phyloP scores from a whole-genome alignment of 176 grass and related monocot species.

The Metroxylon sagu region DNA sequence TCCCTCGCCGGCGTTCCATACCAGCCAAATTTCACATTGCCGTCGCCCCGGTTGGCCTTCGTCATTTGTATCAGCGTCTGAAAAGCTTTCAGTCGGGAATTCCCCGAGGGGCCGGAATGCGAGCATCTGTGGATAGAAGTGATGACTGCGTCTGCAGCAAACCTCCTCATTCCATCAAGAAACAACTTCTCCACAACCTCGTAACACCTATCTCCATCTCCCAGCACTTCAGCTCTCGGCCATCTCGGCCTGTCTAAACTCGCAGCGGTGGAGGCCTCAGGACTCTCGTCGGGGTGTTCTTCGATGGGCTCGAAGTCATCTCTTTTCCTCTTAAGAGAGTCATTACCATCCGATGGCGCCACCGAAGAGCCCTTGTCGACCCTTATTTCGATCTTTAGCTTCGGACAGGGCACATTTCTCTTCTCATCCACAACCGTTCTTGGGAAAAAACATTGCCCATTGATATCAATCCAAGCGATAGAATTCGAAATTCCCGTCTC shows the following conservation, averaged over 20 bases:
- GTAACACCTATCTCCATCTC: conserved; percentile 41
- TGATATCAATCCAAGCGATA: conserved; percentile 4
- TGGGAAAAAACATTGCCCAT: conserved; percentile 6
- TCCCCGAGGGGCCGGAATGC: conserved; percentile 1
- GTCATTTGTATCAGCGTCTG: conserved; percentile 33
- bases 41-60: conserved; percentile 27
- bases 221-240: conserved; percentile 13
- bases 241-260: conserved; percentile 9
- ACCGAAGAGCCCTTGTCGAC: not conserved
- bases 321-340: conserved; percentile 3
- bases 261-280: conserved; percentile 5
- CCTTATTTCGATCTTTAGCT: not conserved
- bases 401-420: not conserved
- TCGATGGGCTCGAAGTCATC: conserved; percentile 26
- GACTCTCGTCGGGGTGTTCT: conserved; percentile 24
- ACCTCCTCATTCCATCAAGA: conserved; percentile 27
- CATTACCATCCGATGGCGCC: not conserved
- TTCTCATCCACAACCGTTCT: not conserved
- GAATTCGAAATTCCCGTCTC: not conserved
- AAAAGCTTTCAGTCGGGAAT: conserved; percentile 34
- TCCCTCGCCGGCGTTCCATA: conserved; percentile 42
- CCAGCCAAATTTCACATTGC: conserved; percentile 55
- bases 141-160: conserved; percentile 13
- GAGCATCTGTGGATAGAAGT: conserved; percentile 50
- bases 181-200: conserved; percentile 59